These are phyloP conservation scores for Penicillium longicatenatum DNA, from an alignment of 495 filamentous ascomycete species.

Conservation along the genomic window DNA sequence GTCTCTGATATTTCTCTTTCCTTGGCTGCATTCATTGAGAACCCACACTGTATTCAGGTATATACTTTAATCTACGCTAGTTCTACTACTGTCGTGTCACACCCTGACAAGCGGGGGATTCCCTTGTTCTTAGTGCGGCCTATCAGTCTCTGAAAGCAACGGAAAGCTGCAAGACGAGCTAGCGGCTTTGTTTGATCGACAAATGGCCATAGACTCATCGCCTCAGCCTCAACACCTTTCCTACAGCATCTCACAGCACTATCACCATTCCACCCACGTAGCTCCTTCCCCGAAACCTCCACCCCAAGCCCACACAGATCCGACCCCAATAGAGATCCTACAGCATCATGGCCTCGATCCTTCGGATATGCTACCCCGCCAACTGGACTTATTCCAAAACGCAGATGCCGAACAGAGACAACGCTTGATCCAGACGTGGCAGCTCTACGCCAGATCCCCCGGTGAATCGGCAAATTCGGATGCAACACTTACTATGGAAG, in stretches of 20 bases:
- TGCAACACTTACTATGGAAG: constrained; percentile 34
- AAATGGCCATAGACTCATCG: constrained; percentile 48
- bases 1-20: constrained; percentile 35
- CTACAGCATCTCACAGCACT: constrained; percentile 75
- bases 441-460: constrained; percentile 48
- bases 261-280: constrained; percentile 69
- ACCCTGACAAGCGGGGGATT: constrained; percentile 10
- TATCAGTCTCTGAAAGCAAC: constrained; percentile 43
- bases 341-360: constrained; percentile 56
- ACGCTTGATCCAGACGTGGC: constrained; percentile 68
- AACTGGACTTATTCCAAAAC: constrained; percentile 62
- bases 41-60: constrained; percentile 43
- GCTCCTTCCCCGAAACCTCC: constrained; percentile 15
- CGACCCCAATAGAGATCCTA: constrained; percentile 33
- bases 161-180: constrained; percentile 66
- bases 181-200: constrained; percentile 63
- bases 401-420: constrained; percentile 58
- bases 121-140: constrained; percentile 34
- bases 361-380: constrained; percentile 52
- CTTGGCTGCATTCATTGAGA: constrained; percentile 34
- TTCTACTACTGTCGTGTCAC: neutral
- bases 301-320: constrained; percentile 1
- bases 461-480: neutral
- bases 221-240: constrained; percentile 40
- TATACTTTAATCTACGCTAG: neutral